A percentile compares a stretch with the other conserved stretches of the same genome.
Conservation (phyloP, 78 protist genomes). For the Cavenderia fasciculata region DNA sequence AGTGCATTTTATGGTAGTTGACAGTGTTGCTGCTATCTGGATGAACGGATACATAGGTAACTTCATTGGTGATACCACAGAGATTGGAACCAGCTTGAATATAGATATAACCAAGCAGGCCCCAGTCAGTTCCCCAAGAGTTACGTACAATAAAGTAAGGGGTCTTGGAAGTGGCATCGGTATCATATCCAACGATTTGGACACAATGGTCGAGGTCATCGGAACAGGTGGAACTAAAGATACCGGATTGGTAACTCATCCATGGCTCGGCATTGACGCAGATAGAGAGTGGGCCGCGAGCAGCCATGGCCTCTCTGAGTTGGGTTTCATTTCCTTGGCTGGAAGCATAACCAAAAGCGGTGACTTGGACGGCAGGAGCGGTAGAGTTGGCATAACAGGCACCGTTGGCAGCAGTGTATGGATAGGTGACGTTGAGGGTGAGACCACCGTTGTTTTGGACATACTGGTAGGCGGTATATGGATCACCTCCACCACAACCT, state of each 20-base stretch:
- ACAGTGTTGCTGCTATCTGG: not conserved
- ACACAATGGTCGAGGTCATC: constrained; percentile 82
- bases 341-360: constrained; percentile 21
- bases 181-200: constrained; percentile 75
- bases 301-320: constrained; percentile 26
- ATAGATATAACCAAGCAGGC: constrained; percentile 70
- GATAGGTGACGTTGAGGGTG: constrained; percentile 26
- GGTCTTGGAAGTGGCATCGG: constrained; percentile 20
- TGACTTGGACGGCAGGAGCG: constrained; percentile 33
- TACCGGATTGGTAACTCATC: constrained; percentile 73
- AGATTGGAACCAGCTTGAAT: constrained; percentile 67
- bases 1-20: no score
- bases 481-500: constrained; percentile 86
- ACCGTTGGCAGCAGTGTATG: constrained; percentile 74
- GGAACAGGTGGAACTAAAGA: constrained; percentile 37
- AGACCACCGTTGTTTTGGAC: constrained; percentile 67
- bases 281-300: constrained; percentile 75
- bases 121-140: constrained; percentile 83
- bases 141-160: constrained; percentile 85
- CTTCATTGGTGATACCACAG: constrained; percentile 86
- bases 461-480: constrained; percentile 73
- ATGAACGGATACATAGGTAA: constrained; percentile 14
- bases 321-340: constrained; percentile 49
- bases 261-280: constrained; percentile 86
- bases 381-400: constrained; percentile 18